phyloP scores from a whole-genome alignment of 495 filamentous ascomycete species.

The Lasiosphaeriaceae sp. region DNA sequence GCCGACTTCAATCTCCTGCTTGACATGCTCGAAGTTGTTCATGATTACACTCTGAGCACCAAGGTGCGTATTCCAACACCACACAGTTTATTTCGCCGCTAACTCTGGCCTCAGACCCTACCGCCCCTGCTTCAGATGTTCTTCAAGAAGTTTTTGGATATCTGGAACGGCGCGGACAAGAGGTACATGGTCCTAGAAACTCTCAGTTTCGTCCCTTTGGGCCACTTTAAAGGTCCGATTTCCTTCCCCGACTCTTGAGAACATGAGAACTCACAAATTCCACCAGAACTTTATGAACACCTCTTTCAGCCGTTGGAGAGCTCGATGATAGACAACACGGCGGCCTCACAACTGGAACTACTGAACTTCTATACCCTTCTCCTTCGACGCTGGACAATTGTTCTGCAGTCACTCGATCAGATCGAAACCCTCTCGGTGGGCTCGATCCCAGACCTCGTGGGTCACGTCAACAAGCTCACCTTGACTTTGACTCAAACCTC shows the following conservation, averaged over 20 bases:
- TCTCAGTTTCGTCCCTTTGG: conserved; percentile 59
- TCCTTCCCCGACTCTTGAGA: background rate
- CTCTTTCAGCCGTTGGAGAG: conserved; percentile 57
- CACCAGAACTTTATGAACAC: conserved; percentile 46
- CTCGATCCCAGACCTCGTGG: conserved; percentile 45
- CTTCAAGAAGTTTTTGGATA: conserved; percentile 53
- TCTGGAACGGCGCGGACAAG: conserved; percentile 67
- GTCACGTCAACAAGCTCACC: conserved; percentile 59
- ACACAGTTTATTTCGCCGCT: too few species aligned
- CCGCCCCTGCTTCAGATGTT: conserved; percentile 60
- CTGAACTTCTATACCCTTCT: conserved; percentile 69
- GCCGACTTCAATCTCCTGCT: conserved; percentile 45
- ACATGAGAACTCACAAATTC: conserved; percentile 3
- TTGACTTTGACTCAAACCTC: conserved; percentile 56
- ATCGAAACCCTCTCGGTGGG: conserved; percentile 20
- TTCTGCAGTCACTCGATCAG: conserved; percentile 28
- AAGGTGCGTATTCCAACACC: conserved; percentile 48
- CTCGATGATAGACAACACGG: conserved; percentile 49
- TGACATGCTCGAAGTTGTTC: conserved; percentile 55
- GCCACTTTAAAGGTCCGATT: conserved; percentile 51
- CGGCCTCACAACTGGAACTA: conserved; percentile 50
- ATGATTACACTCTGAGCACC: conserved; percentile 56
- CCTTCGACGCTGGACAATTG: conserved; percentile 63
- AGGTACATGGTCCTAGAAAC: conserved; percentile 60
- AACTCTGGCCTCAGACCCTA: conserved; percentile 44